These are phyloP conservation scores for Candida bentonensis DNA, from an alignment of 805 yeast species.

Conservation along the genomic window DNA sequence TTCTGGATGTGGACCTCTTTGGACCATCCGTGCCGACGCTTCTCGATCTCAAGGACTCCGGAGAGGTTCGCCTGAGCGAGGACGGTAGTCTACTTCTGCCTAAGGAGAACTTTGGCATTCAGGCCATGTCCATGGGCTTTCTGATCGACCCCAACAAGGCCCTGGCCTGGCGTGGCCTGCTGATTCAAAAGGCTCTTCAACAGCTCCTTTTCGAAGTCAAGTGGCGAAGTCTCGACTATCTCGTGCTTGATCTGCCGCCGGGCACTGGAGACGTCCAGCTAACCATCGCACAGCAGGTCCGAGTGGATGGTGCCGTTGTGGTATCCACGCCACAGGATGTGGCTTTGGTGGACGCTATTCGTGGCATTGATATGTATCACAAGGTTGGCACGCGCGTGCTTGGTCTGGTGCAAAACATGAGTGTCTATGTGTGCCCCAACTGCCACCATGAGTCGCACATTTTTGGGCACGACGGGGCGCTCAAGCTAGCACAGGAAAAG, in stretches of 20 bases:
- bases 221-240: constrained; percentile 53
- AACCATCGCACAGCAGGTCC: constrained; percentile 66
- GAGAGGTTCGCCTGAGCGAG: constrained; percentile 48
- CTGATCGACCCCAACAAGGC: constrained; percentile 49
- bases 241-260: constrained; percentile 79
- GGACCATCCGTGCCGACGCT: constrained; percentile 76
- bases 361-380: constrained; percentile 67
- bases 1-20: constrained; percentile 69
- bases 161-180: constrained; percentile 74
- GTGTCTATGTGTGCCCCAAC: constrained; percentile 59
- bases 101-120: constrained; percentile 55
- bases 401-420: constrained; percentile 78
- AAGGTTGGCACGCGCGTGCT: constrained; percentile 58
- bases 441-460: constrained; percentile 61
- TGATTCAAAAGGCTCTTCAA: constrained; percentile 78
- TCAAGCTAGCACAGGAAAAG: constrained; percentile 33
- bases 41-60: constrained; percentile 35
- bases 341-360: constrained; percentile 64
- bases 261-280: constrained; percentile 85
- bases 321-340: constrained; percentile 83
- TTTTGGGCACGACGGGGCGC: constrained; percentile 56
- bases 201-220: constrained; percentile 73
- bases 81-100: constrained; percentile 48
- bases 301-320: constrained; percentile 64
- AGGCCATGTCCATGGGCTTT: constrained; percentile 85